Evolutionary conservation across 192 early-diverging fungal species (phyloP).

Genomic region (Podila verticillata): DNA sequence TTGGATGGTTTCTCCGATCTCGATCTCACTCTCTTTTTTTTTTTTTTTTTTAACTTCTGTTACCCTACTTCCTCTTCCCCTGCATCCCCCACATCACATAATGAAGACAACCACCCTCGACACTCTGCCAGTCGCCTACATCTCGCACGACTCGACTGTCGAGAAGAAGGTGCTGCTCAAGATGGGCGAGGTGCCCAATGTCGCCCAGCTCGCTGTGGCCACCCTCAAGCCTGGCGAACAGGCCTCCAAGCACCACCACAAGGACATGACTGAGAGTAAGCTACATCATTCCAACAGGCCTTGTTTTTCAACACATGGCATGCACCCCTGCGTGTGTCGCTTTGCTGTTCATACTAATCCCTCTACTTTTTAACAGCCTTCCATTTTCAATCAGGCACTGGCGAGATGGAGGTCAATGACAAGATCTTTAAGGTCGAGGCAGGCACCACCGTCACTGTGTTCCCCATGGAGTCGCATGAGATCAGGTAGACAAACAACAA

Average conservation of each 20-base stretch:
- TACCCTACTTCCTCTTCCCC: neutral
- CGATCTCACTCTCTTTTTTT: neutral
- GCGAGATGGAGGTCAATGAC: constrained; percentile 51
- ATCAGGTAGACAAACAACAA: constrained; percentile 16
- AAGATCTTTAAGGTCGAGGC: constrained; percentile 43
- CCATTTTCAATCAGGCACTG: constrained; percentile 44
- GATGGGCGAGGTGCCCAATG: constrained; percentile 47
- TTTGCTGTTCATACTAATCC: neutral
- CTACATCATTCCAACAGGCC: neutral
- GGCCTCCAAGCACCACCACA: constrained; percentile 40
- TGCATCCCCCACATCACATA: neutral
- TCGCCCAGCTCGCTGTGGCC: constrained; percentile 46
- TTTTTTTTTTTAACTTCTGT: constrained; percentile 1
- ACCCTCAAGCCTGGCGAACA: constrained; percentile 50
- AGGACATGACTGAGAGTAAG: constrained; percentile 55
- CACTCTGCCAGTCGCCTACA: constrained; percentile 37
- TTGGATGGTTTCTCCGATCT: no score
- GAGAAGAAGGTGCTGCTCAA: constrained; percentile 51
- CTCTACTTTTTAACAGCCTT: constrained; percentile 23
- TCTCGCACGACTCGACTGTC: constrained; percentile 49
- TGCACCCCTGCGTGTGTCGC: no score
- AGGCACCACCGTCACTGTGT: constrained; percentile 49
- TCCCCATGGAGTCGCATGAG: constrained; percentile 44
- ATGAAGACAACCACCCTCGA: constrained; percentile 42
- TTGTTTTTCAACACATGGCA: neutral